Evolutionary conservation across 305 asterid species (phyloP).

Genomic region (Euphrasia arctica): DNA sequence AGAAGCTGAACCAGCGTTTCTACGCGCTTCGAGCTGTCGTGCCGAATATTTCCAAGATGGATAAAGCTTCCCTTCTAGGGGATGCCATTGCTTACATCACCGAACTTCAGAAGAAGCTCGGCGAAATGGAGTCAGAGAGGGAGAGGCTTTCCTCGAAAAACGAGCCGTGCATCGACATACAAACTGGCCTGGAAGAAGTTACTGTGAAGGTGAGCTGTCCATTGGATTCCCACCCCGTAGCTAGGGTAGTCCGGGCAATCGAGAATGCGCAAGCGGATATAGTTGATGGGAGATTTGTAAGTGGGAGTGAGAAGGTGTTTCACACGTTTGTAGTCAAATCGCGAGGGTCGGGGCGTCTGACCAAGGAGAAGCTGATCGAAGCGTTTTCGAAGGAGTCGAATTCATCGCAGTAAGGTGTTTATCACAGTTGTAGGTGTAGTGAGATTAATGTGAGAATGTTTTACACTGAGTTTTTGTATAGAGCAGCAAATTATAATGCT

Average conservation of each 20-base stretch:
- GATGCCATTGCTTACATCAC: conserved; percentile 93
- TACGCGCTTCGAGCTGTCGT: conserved; percentile 85
- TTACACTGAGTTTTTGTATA: too few species aligned
- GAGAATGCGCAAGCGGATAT: conserved; percentile 52
- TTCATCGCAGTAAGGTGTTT: neutral
- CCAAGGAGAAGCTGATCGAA: conserved; percentile 71
- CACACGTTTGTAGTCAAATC: conserved; percentile 82
- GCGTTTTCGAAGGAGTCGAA: conserved; percentile 23
- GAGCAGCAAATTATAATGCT: neutral
- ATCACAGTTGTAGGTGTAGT: neutral
- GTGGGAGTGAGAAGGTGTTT: conserved; percentile 52
- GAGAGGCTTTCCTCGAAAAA: conserved; percentile 3
- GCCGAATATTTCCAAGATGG: conserved; percentile 93
- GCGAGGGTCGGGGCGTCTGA: conserved; percentile 51
- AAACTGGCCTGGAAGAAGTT: conserved; percentile 44
- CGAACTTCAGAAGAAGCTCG: conserved; percentile 53
- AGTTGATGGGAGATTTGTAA: conserved; percentile 52
- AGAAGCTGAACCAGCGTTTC: conserved; percentile 87
- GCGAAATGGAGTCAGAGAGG: conserved; percentile 17
- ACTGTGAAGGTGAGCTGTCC: conserved; percentile 62
- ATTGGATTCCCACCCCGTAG: conserved; percentile 63
- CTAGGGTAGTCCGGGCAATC: conserved; percentile 58
- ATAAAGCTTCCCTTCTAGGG: conserved; percentile 88
- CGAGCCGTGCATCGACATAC: conserved; percentile 39
- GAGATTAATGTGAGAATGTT: too few species aligned